Base-by-base conservation (phyloP, 1,284 basidiomycete genomes). In the Bjerkandera adusta region DNA sequence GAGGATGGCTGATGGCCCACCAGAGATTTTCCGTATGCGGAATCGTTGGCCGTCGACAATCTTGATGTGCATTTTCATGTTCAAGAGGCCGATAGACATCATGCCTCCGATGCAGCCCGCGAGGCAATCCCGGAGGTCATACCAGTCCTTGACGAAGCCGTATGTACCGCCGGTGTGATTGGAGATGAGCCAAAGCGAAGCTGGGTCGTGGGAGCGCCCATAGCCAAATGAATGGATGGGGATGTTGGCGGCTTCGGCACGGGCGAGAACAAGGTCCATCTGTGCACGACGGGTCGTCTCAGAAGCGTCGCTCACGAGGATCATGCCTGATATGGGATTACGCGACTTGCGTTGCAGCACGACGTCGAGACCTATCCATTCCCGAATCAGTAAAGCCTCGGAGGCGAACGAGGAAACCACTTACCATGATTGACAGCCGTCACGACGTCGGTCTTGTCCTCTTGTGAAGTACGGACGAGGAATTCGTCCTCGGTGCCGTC, bases 111-210 rank as follows among this genome's bases (percentile, higher is more conserved):
- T 76, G 60, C 92, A 92, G 5, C 94, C 95, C 2, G 92, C 91
- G 21, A 97, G 74, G 51, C 91, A 87, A 57, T 90, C 85, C 36
- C 89, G 83, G 22, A 97, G 81, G 63, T 94, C 89, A 66, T 97
- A 92, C 89, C 92, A 96, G 62, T 97, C 94, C 65, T 89, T 89
- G 47, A 97, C 92, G 59, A 95, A 97, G 5, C 94, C 97, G 70
- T 98, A 98, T n/a, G 91, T 94, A 32, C 95, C 96, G 48, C 83
- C 81, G 0, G 96, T 98, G 64, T 97, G 92, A 68, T 97, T 97
- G 10, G 94, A 97, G 74, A 99, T 92, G 36, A 97, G 83, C 96
- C 96, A 99, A 13, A 99, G 79, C n/a, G 93, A 95, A 3, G 92
- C 91, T 5, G 96, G 95, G 65, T 99, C 95, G 64, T 98, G 96